These are phyloP conservation scores for Termitomyces sp. DNA, from an alignment of 768 basidiomycete genomes.

Conservation along the genomic window DNA sequence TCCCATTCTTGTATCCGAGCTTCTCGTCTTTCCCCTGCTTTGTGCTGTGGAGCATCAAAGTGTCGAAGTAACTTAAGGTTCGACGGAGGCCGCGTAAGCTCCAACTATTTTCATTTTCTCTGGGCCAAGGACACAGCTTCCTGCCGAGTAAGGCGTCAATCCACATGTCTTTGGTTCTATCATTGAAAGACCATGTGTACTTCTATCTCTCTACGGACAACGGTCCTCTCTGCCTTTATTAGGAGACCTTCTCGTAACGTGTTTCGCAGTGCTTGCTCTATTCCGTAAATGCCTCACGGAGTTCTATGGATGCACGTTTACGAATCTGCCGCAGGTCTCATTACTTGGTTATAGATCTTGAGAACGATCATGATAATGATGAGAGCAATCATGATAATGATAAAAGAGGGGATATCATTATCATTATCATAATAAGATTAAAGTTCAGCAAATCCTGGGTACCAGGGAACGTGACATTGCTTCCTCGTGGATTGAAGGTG, in stretches of 20 bases:
- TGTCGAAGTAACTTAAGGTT: neutral
- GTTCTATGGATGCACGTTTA: neutral
- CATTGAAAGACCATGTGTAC: neutral
- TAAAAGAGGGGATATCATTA: too few species aligned
- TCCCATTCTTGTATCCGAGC: neutral
- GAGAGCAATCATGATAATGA: too few species aligned
- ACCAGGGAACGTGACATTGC: too few species aligned
- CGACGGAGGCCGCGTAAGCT: neutral
- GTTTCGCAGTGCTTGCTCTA: neutral
- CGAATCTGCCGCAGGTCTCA: too few species aligned
- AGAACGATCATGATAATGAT: too few species aligned
- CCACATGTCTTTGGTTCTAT: neutral
- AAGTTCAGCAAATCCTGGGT: too few species aligned
- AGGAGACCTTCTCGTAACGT: neutral
- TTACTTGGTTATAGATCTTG: too few species aligned
- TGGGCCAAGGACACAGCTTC: neutral
- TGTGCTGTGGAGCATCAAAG: neutral
- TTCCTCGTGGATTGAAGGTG: too few species aligned
- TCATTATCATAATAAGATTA: too few species aligned
- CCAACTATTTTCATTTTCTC: neutral
- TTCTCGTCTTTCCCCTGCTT: neutral
- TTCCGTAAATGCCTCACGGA: neutral
- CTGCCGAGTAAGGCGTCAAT: neutral
- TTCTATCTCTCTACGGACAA: neutral
- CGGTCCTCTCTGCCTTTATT: neutral